Evolutionary conservation across 805 yeast genomes (phyloP).

Genomic region (Candida maris): DNA sequence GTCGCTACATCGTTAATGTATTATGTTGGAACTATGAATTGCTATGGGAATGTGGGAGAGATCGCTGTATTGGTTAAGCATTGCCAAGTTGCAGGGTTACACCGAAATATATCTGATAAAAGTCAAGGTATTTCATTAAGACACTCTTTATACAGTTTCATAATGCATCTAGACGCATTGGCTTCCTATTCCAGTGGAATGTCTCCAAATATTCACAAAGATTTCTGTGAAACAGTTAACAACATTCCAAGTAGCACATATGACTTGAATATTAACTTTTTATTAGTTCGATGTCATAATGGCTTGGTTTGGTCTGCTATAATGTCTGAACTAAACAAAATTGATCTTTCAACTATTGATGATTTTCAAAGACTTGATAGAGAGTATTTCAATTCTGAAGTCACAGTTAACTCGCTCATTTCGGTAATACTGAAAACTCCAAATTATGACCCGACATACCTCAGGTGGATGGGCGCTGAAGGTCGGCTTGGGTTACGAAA

Average conservation of each 20-base stretch:
- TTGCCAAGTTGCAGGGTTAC: conserved; percentile 20
- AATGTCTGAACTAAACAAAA: conserved; percentile 18
- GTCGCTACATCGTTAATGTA: conserved; percentile 16
- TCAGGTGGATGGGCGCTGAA: conserved; percentile 17
- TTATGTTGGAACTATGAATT: conserved; percentile 21
- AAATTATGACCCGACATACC: conserved; percentile 3
- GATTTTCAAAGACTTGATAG: conserved; percentile 8
- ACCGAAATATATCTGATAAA: conserved; percentile 12
- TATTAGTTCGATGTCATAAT: conserved; percentile 17
- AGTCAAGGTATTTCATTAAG: conserved; percentile 12
- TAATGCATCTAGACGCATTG: conserved; percentile 21
- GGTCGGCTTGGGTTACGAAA: conserved; percentile 19
- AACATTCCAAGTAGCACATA: conserved; percentile 10
- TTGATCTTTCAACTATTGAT: conserved; percentile 6
- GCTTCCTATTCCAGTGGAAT: conserved; percentile 21
- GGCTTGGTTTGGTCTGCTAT: conserved; percentile 15
- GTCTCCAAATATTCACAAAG: conserved; percentile 17
- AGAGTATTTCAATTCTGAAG: conserved; percentile 6
- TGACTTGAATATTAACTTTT: conserved; percentile 12
- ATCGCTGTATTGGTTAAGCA: conserved; percentile 13
- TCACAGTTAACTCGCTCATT: conserved; percentile 10
- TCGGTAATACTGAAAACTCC: conserved; percentile 4
- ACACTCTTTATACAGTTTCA: conserved; percentile 19
- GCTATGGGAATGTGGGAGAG: conserved; percentile 14
- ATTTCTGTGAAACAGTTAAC: conserved; percentile 16